Evolutionary conservation across 768 basidiomycete genomes (phyloP), one percentile per base, ranked within the genome.

Genomic region (Lactifluus rugatus): DNA sequence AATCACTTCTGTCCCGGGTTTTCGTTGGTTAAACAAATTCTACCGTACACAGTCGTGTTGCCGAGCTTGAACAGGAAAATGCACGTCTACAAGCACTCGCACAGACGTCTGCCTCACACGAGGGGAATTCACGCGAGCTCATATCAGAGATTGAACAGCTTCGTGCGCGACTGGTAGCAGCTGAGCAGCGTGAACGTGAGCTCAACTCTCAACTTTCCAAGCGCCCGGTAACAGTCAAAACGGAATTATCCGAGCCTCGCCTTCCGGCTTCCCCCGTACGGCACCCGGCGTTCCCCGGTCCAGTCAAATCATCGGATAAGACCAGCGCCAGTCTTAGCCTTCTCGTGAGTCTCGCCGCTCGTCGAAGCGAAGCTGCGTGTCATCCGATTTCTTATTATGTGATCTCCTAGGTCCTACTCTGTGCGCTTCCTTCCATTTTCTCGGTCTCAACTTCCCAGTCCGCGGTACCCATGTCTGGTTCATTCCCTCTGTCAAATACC

Each of bases 21-120:
- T 48, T 26, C 31, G 25, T 56, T 53, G 21, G 39, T 62, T 42
- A 61, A 56, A 14, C 31, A 16, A 48, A 26, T 17, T 19, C 21
- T 28, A 31, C 31, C 14, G 8, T 42, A 9, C n/a, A 19, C 72
- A 93, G 90, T 66, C 90, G 85, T 57, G 88, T 93, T 66, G 81
- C 82, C 61, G 85, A 89, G 68, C 76, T 93, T 31, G 90, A 92
- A 72, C 82, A 86, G 69, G 91, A 92, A 69, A 92, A 90, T 65
- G 84, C 81, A 45, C 77, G 84, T 41, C 82, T 93, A 53, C 76
- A 81, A 34, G 76, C 77, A 41, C 72, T 87, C 61, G 75, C 84
- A 58, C 78, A 81, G 34, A 48, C 57, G 67, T 73, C 69, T 44
- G 74, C 74, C 52, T 68, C 66, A 63, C 67, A 52, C 64, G 56